Conservation (phyloP, 768 basidiomycete species). For the Psilocybe cubensis region DNA sequence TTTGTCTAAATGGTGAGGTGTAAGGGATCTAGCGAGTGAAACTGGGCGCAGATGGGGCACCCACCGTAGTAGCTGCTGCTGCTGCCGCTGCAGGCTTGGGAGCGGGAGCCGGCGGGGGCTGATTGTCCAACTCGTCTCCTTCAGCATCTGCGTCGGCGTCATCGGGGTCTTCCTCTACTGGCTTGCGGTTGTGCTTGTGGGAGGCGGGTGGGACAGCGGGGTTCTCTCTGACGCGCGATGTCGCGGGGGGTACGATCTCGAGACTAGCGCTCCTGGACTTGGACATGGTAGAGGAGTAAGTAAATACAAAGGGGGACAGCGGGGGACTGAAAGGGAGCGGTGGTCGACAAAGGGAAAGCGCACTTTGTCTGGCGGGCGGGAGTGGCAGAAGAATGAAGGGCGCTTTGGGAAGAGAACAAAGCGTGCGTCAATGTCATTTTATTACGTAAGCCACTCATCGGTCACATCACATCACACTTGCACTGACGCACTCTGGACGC, state of each 20-base stretch:
- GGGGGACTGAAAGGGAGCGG: neutral
- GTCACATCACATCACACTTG: slow-evolving; percentile 7
- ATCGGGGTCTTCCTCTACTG: slow-evolving; percentile 21
- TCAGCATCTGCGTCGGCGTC: slow-evolving; percentile 33
- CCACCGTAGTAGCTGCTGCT: too few relatives aligned
- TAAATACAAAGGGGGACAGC: neutral
- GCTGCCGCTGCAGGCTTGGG: slow-evolving; percentile 15
- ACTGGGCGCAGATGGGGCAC: slow-evolving; percentile 1
- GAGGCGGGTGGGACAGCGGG: slow-evolving; percentile 35
- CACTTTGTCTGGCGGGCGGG: slow-evolving; percentile 10
- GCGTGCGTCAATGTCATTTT: slow-evolving; percentile 2
- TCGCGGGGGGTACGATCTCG: slow-evolving; percentile 37
- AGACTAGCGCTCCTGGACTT: slow-evolving; percentile 39
- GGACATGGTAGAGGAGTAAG: slow-evolving; percentile 27
- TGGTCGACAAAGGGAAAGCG: slow-evolving; percentile 3
- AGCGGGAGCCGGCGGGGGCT: slow-evolving; percentile 24
- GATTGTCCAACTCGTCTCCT: slow-evolving; percentile 34
- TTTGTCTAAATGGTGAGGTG: neutral
- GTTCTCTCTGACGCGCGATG: slow-evolving; percentile 30
- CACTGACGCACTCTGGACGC: neutral
- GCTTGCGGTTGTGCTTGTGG: slow-evolving; percentile 30
- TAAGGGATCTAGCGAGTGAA: slow-evolving; percentile 15
- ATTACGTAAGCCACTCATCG: slow-evolving; percentile 17
- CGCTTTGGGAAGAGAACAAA: slow-evolving; percentile 17
- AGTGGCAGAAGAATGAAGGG: slow-evolving; percentile 3